These are phyloP conservation scores for Scheffersomyces insectosa DNA, from an alignment of 1,139 yeast species.

Conservation along the genomic window DNA sequence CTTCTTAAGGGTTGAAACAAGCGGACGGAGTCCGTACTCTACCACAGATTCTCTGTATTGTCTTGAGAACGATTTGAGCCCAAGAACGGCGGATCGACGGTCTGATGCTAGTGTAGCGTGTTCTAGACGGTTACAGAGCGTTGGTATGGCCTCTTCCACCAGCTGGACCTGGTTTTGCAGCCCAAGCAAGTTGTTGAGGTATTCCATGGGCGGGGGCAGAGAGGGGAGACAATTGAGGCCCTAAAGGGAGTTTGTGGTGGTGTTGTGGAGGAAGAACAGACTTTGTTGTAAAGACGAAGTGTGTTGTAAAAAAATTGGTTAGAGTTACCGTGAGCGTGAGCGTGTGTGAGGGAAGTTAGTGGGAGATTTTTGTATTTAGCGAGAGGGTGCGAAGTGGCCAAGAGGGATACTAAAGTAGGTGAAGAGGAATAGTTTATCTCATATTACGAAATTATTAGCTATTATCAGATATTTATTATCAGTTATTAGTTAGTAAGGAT, in stretches of 20 bases:
- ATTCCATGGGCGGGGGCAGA: constrained; percentile 29
- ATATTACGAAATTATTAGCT: too few relatives aligned
- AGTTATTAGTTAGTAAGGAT: too few relatives aligned
- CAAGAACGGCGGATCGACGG: constrained; percentile 87
- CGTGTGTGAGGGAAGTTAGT: too few relatives aligned
- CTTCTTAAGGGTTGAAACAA: constrained; percentile 63
- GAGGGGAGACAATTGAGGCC: background rate
- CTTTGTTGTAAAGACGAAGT: too few relatives aligned
- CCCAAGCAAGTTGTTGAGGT: constrained; percentile 38
- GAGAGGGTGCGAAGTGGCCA: too few relatives aligned
- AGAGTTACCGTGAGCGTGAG: too few relatives aligned
- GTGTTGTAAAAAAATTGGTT: too few relatives aligned
- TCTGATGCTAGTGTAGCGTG: constrained; percentile 84
- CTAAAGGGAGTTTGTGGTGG: constrained; percentile 1
- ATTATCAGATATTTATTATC: too few relatives aligned
- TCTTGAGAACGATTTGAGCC: constrained; percentile 85
- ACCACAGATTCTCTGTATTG: constrained; percentile 89
- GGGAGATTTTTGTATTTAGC: too few relatives aligned
- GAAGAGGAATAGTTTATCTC: too few relatives aligned
- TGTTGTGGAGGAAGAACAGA: background rate
- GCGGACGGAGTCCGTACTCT: constrained; percentile 80
- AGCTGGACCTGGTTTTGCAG: constrained; percentile 40
- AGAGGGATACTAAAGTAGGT: too few relatives aligned
- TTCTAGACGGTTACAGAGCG: constrained; percentile 81
- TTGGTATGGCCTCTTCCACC: constrained; percentile 87